Evolutionary conservation across 2,329 filamentous ascomycete genomes (phyloP).

Genomic region (Neopestalotiopsis clavispora): DNA sequence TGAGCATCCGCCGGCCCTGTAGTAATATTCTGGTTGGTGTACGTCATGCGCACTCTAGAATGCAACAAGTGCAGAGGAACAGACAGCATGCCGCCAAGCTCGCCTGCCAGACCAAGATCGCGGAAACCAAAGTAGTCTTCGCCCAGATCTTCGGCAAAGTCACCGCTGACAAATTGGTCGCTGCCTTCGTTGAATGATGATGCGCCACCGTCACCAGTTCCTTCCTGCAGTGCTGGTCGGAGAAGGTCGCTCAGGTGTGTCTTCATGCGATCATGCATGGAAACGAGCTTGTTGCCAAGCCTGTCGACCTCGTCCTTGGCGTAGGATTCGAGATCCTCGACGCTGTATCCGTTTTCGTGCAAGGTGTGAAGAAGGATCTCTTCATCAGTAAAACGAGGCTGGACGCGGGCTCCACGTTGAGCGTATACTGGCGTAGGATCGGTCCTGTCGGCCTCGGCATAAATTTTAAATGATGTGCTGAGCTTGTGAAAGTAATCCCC

Average conservation of each 20-base stretch:
- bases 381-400: conserved; percentile 77
- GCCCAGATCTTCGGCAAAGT: conserved; percentile 96
- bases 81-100: conserved; percentile 87
- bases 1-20: conserved; percentile 62
- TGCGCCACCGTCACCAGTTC: conserved; percentile 76
- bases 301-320: conserved; percentile 94
- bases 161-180: conserved; percentile 94
- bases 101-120: conserved; percentile 87
- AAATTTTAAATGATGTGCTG: conserved; percentile 77
- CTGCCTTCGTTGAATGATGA: conserved; percentile 95
- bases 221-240: conserved; percentile 84
- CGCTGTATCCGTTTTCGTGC: conserved; percentile 80
- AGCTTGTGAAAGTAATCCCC: conserved; percentile 90
- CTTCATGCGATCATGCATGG: conserved; percentile 95
- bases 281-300: conserved; percentile 75
- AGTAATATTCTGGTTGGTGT: conserved; percentile 75
- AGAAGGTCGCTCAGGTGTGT: conserved; percentile 89
- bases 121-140: conserved; percentile 99
- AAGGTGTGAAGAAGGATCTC: conserved; percentile 88
- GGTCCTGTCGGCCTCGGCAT: conserved; percentile 82
- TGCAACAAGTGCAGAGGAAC: conserved; percentile 95
- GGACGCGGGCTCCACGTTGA: conserved; percentile 49
- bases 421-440: conserved; percentile 50
- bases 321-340: conserved; percentile 83
- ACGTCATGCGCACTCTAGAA: conserved; percentile 84